Percentiles rank a stretch among this genome's conserved stretches.
Evolutionary conservation across 164 flowering plant species (phyloP).

Genomic region (Chimonanthus praecox): DNA sequence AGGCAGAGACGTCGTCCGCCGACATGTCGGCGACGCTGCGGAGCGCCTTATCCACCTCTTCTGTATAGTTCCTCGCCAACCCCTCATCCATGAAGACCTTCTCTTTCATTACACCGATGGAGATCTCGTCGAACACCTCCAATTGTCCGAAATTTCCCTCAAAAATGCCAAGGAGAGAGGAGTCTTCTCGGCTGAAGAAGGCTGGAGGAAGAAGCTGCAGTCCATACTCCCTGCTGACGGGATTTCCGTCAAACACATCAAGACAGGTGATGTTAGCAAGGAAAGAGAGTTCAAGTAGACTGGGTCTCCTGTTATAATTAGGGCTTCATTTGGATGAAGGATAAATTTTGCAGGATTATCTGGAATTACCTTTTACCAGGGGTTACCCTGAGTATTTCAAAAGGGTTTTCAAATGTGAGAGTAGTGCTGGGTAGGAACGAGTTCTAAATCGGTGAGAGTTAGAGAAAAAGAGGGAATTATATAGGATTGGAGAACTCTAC

Average conservation of each 20-base stretch:
- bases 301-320: too few relatives aligned
- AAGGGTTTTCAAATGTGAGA: too few relatives aligned
- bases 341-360: too few relatives aligned
- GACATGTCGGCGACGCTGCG: conserved; percentile 67
- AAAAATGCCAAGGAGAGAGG: conserved; percentile 33
- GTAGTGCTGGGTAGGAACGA: too few relatives aligned
- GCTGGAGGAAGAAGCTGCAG: conserved; percentile 67
- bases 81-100: conserved; percentile 78
- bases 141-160: conserved; percentile 42
- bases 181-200: conserved; percentile 32
- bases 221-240: conserved; percentile 58
- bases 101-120: conserved; percentile 57
- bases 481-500: too few relatives aligned
- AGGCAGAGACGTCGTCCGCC: conserved; percentile 61
- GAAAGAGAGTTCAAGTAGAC: too few relatives aligned
- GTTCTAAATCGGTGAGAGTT: too few relatives aligned
- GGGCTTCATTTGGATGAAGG: too few relatives aligned
- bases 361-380: too few relatives aligned
- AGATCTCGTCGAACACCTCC: conserved; percentile 60
- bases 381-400: too few relatives aligned
- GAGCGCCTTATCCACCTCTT: conserved; percentile 78
- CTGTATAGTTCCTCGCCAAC: conserved; percentile 80
- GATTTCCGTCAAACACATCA: conserved; percentile 62
- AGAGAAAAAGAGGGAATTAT: too few relatives aligned
- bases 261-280: conserved; percentile 21